These are phyloP conservation scores for Mortierella sp. DNA, from an alignment of 371 early-diverging fungal species.

Conservation along the genomic window DNA sequence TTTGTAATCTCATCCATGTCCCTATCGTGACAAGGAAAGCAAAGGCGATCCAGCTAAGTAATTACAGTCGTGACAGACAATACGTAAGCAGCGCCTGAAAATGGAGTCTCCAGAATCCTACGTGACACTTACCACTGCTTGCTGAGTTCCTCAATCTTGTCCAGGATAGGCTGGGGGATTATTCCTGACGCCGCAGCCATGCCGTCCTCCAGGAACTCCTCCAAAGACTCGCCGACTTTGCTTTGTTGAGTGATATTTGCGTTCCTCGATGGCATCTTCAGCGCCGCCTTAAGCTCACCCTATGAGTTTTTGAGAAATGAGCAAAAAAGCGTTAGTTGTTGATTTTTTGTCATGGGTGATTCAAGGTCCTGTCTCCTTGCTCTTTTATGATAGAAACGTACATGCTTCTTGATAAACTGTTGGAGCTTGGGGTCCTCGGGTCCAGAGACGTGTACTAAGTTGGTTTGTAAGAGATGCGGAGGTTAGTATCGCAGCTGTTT, in stretches of 20 bases:
- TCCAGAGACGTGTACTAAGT: constrained; percentile 43
- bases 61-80: background rate
- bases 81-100: background rate
- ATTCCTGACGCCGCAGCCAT: constrained; percentile 23
- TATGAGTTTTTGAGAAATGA: background rate
- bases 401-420: constrained; percentile 46
- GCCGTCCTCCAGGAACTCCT: constrained; percentile 27
- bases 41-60: background rate
- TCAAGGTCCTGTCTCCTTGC: background rate
- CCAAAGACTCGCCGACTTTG: constrained; percentile 27
- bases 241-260: constrained; percentile 22
- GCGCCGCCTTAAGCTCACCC: constrained; percentile 36
- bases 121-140: constrained; percentile 33
- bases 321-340: background rate
- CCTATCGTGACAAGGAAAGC: constrained; percentile 16
- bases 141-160: constrained; percentile 37
- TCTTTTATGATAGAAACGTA: constrained; percentile 8
- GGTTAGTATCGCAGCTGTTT: background rate
- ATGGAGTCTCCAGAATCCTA: background rate
- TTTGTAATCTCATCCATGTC: constrained; percentile 31
- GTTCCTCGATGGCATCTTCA: constrained; percentile 47
- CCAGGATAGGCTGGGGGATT: constrained; percentile 40
- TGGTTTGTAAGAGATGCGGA: background rate
- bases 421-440: constrained; percentile 34
- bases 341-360: background rate